These are phyloP conservation scores for Phoma herbarum DNA, from an alignment of 2,329 filamentous ascomycete genomes.

Conservation along the genomic window DNA sequence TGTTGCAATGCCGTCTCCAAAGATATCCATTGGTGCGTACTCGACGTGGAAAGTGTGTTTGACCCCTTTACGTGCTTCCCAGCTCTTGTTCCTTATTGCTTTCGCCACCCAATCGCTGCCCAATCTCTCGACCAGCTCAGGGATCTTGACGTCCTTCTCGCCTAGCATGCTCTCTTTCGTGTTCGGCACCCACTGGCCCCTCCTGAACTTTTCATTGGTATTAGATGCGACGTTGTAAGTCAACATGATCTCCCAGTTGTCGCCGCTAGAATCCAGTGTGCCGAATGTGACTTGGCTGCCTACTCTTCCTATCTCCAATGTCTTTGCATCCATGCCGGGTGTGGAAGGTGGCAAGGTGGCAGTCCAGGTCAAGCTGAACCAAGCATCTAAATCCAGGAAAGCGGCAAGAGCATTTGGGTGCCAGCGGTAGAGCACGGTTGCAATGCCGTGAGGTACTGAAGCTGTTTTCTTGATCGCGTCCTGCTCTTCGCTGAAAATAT, in stretches of 20 bases:
- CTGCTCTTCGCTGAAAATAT: slow-evolving; percentile 9
- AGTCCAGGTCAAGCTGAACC: slow-evolving; percentile 38
- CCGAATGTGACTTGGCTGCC: slow-evolving; percentile 37
- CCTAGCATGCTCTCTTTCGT: slow-evolving; percentile 33
- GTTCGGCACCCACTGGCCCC: slow-evolving; percentile 32
- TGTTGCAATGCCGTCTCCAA: slow-evolving; percentile 37
- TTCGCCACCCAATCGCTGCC: slow-evolving; percentile 6
- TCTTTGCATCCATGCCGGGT: slow-evolving; percentile 18
- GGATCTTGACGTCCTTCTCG: slow-evolving; percentile 24
- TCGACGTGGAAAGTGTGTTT: slow-evolving; percentile 33
- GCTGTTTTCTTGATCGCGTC: slow-evolving; percentile 1
- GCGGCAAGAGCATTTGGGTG: slow-evolving; percentile 28
- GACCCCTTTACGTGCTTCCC: slow-evolving; percentile 30
- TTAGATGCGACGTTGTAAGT: slow-evolving; percentile 28
- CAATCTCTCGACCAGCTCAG: slow-evolving; percentile 21
- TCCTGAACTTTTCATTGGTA: background rate
- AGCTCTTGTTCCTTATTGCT: slow-evolving; percentile 17
- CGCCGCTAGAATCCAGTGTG: slow-evolving; percentile 25
- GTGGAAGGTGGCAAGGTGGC: slow-evolving; percentile 12
- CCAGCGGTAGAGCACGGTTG: slow-evolving; percentile 35
- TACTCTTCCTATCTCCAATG: slow-evolving; percentile 36
- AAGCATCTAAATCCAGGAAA: slow-evolving; percentile 36
- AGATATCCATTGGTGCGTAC: slow-evolving; percentile 39
- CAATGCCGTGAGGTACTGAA: slow-evolving; percentile 20
- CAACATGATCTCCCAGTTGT: slow-evolving; percentile 33